Conservation (phyloP, 345 rosid genomes). For the Ailanthus altissimus region DNA sequence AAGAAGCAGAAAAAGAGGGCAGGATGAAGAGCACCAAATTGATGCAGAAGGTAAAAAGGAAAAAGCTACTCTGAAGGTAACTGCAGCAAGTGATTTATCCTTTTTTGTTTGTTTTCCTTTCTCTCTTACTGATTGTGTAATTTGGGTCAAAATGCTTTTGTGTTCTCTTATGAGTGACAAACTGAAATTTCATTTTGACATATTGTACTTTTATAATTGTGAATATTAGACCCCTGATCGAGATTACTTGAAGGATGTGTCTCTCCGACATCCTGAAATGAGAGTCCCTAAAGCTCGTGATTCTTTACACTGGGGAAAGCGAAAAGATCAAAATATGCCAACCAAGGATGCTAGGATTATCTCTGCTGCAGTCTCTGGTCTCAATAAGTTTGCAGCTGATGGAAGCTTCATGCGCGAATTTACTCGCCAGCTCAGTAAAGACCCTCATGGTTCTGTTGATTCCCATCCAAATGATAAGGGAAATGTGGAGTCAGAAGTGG, state of each 20-base stretch:
- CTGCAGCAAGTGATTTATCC: neutral
- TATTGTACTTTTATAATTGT: constrained; percentile 14
- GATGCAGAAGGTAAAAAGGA: constrained; percentile 35
- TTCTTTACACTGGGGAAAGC: constrained; percentile 78
- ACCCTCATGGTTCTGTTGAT: constrained; percentile 31
- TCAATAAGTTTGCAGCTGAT: constrained; percentile 75
- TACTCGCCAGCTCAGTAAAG: constrained; percentile 39
- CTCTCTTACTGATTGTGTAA: neutral
- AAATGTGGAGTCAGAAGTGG: constrained; percentile 25
- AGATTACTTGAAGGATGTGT: constrained; percentile 66
- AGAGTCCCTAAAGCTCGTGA: constrained; percentile 67
- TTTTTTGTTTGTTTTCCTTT: neutral
- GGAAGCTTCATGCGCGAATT: constrained; percentile 73
- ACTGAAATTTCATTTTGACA: neutral
- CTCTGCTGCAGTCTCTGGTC: constrained; percentile 55
- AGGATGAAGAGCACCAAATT: constrained; percentile 32
- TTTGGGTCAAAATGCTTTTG: neutral
- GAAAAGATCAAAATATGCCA: constrained; percentile 41
- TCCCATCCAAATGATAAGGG: constrained; percentile 30
- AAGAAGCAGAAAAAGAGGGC: constrained; percentile 56
- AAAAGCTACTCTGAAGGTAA: constrained; percentile 52
- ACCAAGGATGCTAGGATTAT: constrained; percentile 53
- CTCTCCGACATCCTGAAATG: constrained; percentile 57
- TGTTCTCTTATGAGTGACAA: constrained; percentile 5
- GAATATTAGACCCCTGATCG: constrained; percentile 39